phyloP scores from a whole-genome alignment of 345 rosid species.

The Physaria fendleri region DNA sequence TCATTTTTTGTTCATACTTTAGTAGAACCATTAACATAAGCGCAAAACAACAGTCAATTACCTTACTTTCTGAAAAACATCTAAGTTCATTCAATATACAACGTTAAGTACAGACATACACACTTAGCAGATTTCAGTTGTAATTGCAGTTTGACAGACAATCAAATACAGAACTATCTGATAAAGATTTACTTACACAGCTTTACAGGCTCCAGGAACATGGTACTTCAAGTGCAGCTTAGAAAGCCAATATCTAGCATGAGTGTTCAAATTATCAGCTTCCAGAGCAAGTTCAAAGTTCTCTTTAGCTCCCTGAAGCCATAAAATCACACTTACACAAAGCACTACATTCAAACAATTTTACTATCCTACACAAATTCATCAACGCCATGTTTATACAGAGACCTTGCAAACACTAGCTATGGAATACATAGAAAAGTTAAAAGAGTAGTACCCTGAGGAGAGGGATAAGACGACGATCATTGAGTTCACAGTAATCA shows the following conservation, averaged over 20 bases:
- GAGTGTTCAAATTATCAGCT: constrained; percentile 72
- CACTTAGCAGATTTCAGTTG: neutral
- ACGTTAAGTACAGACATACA: neutral
- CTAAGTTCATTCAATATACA: neutral
- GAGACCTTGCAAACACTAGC: too few relatives aligned
- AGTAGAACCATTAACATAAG: neutral
- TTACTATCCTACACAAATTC: neutral
- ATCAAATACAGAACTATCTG: neutral
- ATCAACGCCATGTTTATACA: too few relatives aligned
- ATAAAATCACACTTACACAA: neutral
- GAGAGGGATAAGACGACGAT: constrained; percentile 76
- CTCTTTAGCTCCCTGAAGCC: constrained; percentile 69
- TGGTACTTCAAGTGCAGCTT: constrained; percentile 82
- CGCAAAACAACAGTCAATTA: neutral
- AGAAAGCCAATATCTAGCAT: constrained; percentile 79
- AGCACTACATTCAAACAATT: neutral
- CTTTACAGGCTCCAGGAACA: constrained; percentile 77
- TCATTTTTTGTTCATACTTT: neutral
- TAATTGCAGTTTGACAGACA: neutral
- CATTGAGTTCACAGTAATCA: constrained; percentile 80
- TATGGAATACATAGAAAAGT: neutral
- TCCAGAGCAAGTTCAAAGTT: constrained; percentile 84
- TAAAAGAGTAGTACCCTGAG: constrained; percentile 47
- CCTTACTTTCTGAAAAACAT: neutral
- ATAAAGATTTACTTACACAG: constrained; percentile 49